Conservation (phyloP, 805 yeast genomes). For the Candida multigemmis region DNA sequence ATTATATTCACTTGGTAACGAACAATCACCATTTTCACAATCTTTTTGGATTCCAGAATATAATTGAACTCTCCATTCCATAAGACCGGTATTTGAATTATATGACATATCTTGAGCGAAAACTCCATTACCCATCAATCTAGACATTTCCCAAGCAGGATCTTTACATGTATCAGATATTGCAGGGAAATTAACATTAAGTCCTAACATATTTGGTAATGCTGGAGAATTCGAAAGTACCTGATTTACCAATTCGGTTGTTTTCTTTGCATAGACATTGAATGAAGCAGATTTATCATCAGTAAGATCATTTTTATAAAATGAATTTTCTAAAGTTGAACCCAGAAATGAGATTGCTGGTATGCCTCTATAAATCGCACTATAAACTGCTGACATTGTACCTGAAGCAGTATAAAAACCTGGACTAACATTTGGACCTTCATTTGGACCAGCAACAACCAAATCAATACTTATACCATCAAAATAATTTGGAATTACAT, state of each 20-base stretch:
- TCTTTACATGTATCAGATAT: slow-evolving; percentile 35
- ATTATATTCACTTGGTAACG: slow-evolving; percentile 32
- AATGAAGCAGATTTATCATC: slow-evolving; percentile 29
- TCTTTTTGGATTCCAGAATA: slow-evolving; percentile 10
- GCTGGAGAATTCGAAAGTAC: slow-evolving; percentile 23
- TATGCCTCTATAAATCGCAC: slow-evolving; percentile 37
- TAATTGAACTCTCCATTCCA: slow-evolving; percentile 6
- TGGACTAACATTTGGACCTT: slow-evolving; percentile 39
- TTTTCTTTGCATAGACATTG: slow-evolving; percentile 35
- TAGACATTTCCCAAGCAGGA: slow-evolving; percentile 36
- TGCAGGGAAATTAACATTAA: slow-evolving; percentile 41
- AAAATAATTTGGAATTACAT: slow-evolving; percentile 35
- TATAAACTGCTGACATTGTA: slow-evolving; percentile 41
- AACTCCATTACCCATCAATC: slow-evolving; percentile 36
- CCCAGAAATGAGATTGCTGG: slow-evolving; percentile 46
- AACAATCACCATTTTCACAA: slow-evolving; percentile 32
- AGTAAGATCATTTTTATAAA: slow-evolving; percentile 32
- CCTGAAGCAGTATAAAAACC: slow-evolving; percentile 36
- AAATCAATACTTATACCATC: slow-evolving; percentile 34
- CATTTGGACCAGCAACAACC: slow-evolving; percentile 43
- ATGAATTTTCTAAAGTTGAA: slow-evolving; percentile 37
- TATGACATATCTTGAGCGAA: slow-evolving; percentile 21
- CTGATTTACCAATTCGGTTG: slow-evolving; percentile 29
- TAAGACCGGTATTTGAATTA: slow-evolving; percentile 28
- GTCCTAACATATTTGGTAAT: slow-evolving; percentile 34